These are phyloP conservation scores for Spongiforma sp. DNA, from an alignment of 1,284 basidiomycete species.

Conservation along the genomic window DNA sequence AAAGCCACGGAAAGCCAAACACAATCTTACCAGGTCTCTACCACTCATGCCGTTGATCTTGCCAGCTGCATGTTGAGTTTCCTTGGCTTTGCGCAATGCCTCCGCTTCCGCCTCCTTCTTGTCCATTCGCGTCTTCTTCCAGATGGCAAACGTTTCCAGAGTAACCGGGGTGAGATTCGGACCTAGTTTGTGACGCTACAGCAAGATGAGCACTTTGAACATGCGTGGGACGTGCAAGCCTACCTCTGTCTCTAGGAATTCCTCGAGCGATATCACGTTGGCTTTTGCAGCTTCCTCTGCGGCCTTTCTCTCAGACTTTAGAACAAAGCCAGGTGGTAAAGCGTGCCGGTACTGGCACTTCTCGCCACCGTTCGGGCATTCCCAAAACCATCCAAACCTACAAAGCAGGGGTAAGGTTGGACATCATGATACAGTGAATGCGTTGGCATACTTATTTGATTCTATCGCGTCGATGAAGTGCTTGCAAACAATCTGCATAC, in stretches of 20 bases:
- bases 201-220: constrained; percentile 11
- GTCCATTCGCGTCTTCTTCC: constrained; percentile 94
- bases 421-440: neutral
- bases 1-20: constrained; percentile 4
- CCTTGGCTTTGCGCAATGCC: constrained; percentile 85
- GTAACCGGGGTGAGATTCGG: constrained; percentile 96
- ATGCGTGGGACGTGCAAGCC: constrained; percentile 19
- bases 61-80: constrained; percentile 83
- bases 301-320: constrained; percentile 91
- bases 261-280: constrained; percentile 91
- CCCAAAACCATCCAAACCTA: constrained; percentile 94
- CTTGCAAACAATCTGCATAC: constrained; percentile 91
- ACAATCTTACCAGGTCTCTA: constrained; percentile 80
- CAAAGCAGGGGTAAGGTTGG: neutral
- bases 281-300: constrained; percentile 87
- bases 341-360: constrained; percentile 96
- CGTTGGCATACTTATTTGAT: constrained; percentile 73
- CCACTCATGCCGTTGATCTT: constrained; percentile 96
- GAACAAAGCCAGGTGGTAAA: constrained; percentile 93
- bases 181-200: constrained; percentile 92
- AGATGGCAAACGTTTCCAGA: constrained; percentile 88
- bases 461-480: constrained; percentile 98
- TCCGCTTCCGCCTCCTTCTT: constrained; percentile 92
- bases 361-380: constrained; percentile 82
- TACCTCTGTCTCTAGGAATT: constrained; percentile 98